Evolutionary conservation across 2,329 filamentous ascomycete species (phyloP).

Genomic region (Fusarium xyrophilum): DNA sequence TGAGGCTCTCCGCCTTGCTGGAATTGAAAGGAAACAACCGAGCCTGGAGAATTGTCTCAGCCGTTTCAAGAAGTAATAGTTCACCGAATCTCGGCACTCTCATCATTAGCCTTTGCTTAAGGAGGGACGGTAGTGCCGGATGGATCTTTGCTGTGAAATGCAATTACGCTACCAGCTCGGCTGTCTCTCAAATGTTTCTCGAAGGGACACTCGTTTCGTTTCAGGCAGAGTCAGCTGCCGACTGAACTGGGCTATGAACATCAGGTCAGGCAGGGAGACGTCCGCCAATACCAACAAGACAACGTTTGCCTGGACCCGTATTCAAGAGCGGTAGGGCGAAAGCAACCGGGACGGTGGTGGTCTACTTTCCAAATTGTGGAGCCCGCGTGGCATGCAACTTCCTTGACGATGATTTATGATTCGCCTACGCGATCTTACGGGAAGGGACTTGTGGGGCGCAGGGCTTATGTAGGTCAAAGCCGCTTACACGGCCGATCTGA

Average conservation of each 20-base stretch:
- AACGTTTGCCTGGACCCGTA: slow-evolving; percentile 1
- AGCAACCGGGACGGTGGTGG: slow-evolving; percentile 19
- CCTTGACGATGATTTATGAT: too few relatives aligned
- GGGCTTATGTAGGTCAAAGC: slow-evolving; percentile 16
- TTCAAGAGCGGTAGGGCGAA: slow-evolving; percentile 20
- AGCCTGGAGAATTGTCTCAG: background rate
- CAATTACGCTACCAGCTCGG: background rate
- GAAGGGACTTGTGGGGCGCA: too few relatives aligned
- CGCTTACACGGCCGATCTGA: slow-evolving; percentile 6
- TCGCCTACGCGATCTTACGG: too few relatives aligned
- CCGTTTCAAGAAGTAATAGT: background rate
- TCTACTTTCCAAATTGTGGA: too few relatives aligned
- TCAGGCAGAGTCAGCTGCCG: slow-evolving; percentile 32
- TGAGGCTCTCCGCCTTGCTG: background rate
- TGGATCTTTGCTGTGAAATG: slow-evolving; percentile 7
- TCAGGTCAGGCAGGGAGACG: slow-evolving; percentile 18
- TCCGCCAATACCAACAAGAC: background rate
- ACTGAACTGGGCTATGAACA: slow-evolving; percentile 17
- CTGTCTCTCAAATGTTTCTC: slow-evolving; percentile 29
- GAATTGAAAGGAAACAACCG: background rate
- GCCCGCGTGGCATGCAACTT: too few relatives aligned
- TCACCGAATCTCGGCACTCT: slow-evolving; percentile 10
- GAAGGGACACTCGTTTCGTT: slow-evolving; percentile 29
- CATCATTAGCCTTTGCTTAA: slow-evolving; percentile 1
- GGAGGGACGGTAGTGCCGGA: background rate